These are phyloP conservation scores for Cornus florida DNA, from an alignment of 148 eudicot genomes.

Conservation along the genomic window DNA sequence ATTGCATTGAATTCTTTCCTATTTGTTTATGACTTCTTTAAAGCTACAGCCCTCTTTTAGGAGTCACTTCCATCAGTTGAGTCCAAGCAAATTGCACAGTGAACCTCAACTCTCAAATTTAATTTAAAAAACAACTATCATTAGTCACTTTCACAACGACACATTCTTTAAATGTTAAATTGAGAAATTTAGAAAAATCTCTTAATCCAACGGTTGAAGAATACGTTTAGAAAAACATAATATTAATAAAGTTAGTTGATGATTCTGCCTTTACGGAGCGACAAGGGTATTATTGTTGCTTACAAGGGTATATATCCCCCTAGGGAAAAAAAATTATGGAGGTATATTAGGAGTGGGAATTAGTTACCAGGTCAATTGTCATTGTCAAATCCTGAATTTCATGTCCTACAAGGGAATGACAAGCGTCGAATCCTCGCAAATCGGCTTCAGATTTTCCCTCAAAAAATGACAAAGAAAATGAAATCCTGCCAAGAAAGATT, in stretches of 20 bases:
- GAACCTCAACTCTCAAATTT: not conserved
- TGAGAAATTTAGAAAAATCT: too few species aligned
- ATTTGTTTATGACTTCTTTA: not conserved
- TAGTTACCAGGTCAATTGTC: not conserved
- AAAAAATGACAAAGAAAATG: not conserved
- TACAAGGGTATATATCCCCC: too few species aligned
- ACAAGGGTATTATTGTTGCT: too few species aligned
- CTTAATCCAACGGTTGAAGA: too few species aligned
- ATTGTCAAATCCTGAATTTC: not conserved
- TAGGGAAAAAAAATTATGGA: too few species aligned
- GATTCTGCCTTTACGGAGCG: too few species aligned
- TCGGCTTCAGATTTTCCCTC: not conserved
- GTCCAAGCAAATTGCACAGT: not conserved
- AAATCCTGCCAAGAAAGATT: slow-evolving; percentile 2
- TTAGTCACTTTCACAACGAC: too few species aligned
- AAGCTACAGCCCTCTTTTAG: not conserved
- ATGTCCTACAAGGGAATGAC: not conserved
- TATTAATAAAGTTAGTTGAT: too few species aligned
- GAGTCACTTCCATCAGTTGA: not conserved
- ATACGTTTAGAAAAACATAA: too few species aligned
- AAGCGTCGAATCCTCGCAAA: not conserved
- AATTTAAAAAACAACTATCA: not conserved
- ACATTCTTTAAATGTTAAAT: too few species aligned
- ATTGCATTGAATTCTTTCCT: not conserved
- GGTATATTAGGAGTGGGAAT: not conserved